Percentiles rank a stretch among this genome's conserved stretches.
These are phyloP conservation scores for Neofusicoccum ribis DNA, from an alignment of 2,329 filamentous ascomycete genomes.

Conservation along the genomic window DNA sequence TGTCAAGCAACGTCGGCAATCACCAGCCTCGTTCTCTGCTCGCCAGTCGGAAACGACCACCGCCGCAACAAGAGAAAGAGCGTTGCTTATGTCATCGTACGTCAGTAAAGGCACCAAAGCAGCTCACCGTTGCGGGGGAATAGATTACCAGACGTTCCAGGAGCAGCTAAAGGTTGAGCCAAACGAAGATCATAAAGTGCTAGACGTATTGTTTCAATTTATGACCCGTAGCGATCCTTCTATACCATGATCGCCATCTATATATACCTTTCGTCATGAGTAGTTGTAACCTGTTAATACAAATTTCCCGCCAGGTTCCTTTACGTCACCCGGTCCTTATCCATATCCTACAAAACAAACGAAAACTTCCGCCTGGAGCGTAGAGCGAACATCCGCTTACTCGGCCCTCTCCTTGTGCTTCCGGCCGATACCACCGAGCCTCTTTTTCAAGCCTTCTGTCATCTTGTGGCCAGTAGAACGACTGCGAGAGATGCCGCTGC, in stretches of 20 bases:
- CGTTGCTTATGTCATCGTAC: no score
- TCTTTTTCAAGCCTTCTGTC: conserved; percentile 46
- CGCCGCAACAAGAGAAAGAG: no score
- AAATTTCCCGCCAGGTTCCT: not conserved
- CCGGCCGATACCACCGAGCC: conserved; percentile 48
- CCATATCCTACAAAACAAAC: conserved; percentile 8
- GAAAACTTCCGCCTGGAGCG: not conserved
- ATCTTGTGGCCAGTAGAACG: conserved; percentile 40
- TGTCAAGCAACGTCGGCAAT: no score
- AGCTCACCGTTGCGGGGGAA: no score
- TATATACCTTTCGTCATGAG: not conserved
- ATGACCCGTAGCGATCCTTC: not conserved
- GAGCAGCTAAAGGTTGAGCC: no score
- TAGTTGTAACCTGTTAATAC: conserved; percentile 6
- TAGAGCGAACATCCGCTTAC: not conserved
- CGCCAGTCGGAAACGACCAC: no score
- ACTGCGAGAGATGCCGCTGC: conserved; percentile 32
- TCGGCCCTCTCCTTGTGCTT: conserved; percentile 25
- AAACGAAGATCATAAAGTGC: no score
- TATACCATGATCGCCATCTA: not conserved
- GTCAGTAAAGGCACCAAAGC: no score
- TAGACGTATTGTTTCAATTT: not conserved
- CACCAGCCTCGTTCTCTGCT: no score
- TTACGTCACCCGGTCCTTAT: not conserved
- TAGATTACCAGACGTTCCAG: no score